Evolutionary conservation across 768 basidiomycete species (phyloP).

Genomic region (Russula dissimulans): DNA sequence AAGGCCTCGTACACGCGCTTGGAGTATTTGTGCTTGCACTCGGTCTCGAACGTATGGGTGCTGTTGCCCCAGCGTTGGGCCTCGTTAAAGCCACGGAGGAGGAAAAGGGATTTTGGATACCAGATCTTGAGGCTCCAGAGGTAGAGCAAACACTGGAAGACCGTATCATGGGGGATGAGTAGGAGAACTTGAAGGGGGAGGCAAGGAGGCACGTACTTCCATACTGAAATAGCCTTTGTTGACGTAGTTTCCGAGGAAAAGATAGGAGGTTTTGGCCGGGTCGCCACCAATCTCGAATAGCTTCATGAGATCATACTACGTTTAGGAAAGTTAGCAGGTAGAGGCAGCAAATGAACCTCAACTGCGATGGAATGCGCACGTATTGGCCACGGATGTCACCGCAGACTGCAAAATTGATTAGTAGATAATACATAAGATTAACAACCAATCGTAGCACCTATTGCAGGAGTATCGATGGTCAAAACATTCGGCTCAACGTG

Average conservation of each 20-base stretch:
- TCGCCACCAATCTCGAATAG: conserved; percentile 73
- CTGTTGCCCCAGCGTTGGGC: conserved; percentile 96
- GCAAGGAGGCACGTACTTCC: conserved; percentile 35
- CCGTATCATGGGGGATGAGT: conserved; percentile 7
- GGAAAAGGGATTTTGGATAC: conserved; percentile 95
- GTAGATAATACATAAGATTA: neutral
- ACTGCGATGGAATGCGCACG: conserved; percentile 40
- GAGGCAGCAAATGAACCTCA: no score
- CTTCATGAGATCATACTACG: conserved; percentile 72
- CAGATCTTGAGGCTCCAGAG: conserved; percentile 98
- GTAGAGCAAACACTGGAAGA: conserved; percentile 85
- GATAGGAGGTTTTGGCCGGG: conserved; percentile 62
- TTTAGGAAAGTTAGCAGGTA: neutral
- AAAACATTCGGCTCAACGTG: conserved; percentile 83
- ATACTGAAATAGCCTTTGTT: conserved; percentile 71
- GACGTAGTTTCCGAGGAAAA: conserved; percentile 69
- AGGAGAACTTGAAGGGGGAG: neutral
- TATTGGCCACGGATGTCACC: conserved; percentile 99
- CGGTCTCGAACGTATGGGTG: conserved; percentile 99
- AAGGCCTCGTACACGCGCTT: conserved; percentile 94
- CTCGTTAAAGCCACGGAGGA: conserved; percentile 97
- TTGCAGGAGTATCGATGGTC: conserved; percentile 93
- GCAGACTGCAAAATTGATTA: conserved; percentile 35
- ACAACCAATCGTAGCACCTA: conserved; percentile 42
- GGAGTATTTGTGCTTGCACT: conserved; percentile 99